phyloP scores from a whole-genome alignment of 805 yeast species.

The Ogataea polymorpha region DNA sequence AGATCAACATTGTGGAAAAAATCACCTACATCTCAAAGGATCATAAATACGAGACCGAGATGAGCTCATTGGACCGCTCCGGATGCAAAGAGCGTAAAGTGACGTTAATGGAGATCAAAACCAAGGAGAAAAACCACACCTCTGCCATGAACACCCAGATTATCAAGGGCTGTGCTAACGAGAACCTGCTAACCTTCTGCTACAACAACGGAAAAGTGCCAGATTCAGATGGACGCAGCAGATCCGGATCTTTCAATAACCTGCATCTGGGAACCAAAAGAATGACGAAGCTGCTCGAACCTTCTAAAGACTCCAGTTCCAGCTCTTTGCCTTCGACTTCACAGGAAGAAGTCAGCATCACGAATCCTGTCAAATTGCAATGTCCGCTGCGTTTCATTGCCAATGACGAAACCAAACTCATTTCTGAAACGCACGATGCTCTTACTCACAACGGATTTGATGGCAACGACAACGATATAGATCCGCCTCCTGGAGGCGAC shows the following conservation, averaged over 20 bases:
- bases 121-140: conserved; percentile 42
- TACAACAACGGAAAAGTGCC: conserved; percentile 35
- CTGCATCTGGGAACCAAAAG: conserved; percentile 11
- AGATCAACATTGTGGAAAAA: conserved; percentile 64
- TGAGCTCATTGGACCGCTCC: conserved; percentile 36
- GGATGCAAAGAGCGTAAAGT: conserved; percentile 50
- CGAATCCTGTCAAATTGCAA: conserved; percentile 37
- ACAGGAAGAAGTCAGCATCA: conserved; percentile 30
- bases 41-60: conserved; percentile 51
- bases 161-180: conserved; percentile 51
- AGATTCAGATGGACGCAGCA: conserved; percentile 12
- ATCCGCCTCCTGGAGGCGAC: conserved; percentile 14
- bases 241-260: conserved; percentile 19
- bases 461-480: conserved; percentile 20
- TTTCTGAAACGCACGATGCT: conserved; percentile 26
- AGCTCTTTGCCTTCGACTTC: conserved; percentile 1
- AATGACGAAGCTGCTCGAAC: conserved; percentile 24
- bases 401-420: conserved; percentile 29
- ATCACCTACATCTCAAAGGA: conserved; percentile 60
- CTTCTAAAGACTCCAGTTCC: conserved; percentile 3
- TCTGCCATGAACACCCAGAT: conserved; percentile 54
- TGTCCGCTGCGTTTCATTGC: conserved; percentile 35
- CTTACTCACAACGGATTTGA: conserved; percentile 25
- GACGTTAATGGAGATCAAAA: conserved; percentile 61
- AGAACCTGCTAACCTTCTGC: conserved; percentile 59